These are phyloP conservation scores for Boletus tomentosulus DNA, from an alignment of 768 basidiomycete species.

Conservation along the genomic window DNA sequence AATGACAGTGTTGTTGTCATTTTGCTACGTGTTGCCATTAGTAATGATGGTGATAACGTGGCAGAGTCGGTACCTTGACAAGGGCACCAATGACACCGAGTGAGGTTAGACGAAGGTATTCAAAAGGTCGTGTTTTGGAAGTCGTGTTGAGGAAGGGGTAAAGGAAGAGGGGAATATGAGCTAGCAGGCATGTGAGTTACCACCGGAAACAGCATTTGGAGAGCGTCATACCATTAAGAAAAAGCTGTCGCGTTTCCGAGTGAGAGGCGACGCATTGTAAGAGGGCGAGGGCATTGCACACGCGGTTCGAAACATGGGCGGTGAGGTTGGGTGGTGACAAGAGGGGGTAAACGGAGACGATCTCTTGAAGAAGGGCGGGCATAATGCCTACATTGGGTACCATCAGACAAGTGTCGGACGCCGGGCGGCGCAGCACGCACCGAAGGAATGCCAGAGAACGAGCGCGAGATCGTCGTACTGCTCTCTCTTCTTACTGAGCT, in stretches of 20 bases:
- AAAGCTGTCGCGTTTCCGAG: slow-evolving; percentile 90
- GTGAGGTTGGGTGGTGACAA: slow-evolving; percentile 94
- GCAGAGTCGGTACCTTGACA: slow-evolving; percentile 68
- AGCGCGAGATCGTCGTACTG: slow-evolving; percentile 98
- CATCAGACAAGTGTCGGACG: not conserved
- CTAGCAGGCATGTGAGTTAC: slow-evolving; percentile 37
- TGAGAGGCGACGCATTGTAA: slow-evolving; percentile 98
- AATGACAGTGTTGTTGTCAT: slow-evolving; percentile 98
- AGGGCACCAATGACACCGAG: slow-evolving; percentile 99
- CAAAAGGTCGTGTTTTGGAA: slow-evolving; percentile 98
- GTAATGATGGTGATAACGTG: not conserved
- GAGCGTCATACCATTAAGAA: slow-evolving; percentile 71
- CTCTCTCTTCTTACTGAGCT: slow-evolving; percentile 97
- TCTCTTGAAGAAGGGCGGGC: slow-evolving; percentile 95
- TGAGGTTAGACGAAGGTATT: slow-evolving; percentile 97
- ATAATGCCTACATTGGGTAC: slow-evolving; percentile 71
- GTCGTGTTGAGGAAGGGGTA: slow-evolving; percentile 99
- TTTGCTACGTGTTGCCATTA: slow-evolving; percentile 64
- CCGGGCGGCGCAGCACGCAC: slow-evolving; percentile 38
- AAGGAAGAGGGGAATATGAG: slow-evolving; percentile 91
- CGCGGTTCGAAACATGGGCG: slow-evolving; percentile 96
- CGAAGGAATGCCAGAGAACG: slow-evolving; percentile 98
- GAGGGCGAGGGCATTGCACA: slow-evolving; percentile 97
- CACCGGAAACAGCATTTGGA: not conserved
- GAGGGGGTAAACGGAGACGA: slow-evolving; percentile 95